Base-by-base conservation (phyloP, 768 basidiomycete species). In the Holtermanniella nyarrowii region DNA sequence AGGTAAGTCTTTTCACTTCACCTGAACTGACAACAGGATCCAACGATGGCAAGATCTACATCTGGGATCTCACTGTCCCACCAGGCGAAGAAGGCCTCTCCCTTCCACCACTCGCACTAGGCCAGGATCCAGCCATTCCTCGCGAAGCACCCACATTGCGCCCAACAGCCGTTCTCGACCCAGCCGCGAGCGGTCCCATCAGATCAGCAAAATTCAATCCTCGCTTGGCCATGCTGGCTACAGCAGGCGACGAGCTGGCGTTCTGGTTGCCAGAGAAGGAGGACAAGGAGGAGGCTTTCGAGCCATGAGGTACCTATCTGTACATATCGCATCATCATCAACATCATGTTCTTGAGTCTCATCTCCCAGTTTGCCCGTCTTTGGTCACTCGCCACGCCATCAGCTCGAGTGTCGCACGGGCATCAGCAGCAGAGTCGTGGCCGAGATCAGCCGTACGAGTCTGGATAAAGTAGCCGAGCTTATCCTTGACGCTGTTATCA, bases 131-230 rank as follows among this genome's bases (percentile, higher is more conserved):
- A 11, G 55, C 56, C 0, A 54, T 51, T 12, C 56, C 57, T 10
- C 61, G 62, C 18, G 65, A 74, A 16, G 75, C 76, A 3, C 82
- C 81, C 3, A 66, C 78, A 51, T 71, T 83, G n/a, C 67, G 73
- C 45, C 81, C 82, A 2, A 50, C 77, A 20, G 62, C 74, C 4
- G 75, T 67, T 20, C 68, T 88, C 41, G 53, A 49, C 12, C 22
- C 39, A n/a, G 31, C 10, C 7, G 31, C 49, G 31, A 16, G 14
- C 1, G 86, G 86, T 3, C 84, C 87, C 25, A 79, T 83, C 21
- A 76, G 95, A 65, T 89, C 87, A 53, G 86, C 95, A 2, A 80
- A 77, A 61, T 93, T 91, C 69, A 97, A 95, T 68, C 90, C 91
- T 5, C 80, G 86, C 52, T 77, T 79, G 54, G 83, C 84, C 25